Base-by-base conservation (phyloP, 2,329 filamentous ascomycete species). In the Claviceps humidiphila region DNA sequence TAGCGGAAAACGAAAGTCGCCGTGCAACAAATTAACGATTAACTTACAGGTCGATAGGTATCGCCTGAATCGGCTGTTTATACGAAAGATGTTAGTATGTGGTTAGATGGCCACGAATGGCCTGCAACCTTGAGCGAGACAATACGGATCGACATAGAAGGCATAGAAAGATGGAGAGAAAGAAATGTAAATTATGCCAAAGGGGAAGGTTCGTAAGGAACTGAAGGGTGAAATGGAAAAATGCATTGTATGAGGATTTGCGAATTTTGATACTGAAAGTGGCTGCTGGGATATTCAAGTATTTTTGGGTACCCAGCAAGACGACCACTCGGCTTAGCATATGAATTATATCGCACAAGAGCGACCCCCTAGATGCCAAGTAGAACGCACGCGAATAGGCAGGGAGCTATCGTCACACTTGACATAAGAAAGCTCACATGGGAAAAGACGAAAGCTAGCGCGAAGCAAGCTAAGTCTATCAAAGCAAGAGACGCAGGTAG, bases 1-100 rank as follows among this genome's bases (percentile, higher is more conserved):
- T 5, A 38, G 24, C 9, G 38, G 46, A 22, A 16, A 37, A 42
- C 7, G 6, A 43, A 22, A 43, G 11, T 22, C 13, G 40, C n/a
- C 30, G n/a, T 38, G 47, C 30, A 50, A 51, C 53, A 39, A 51
- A 37, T 44, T 39, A 39, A 13, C 4, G 17, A 30, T 26, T 41
- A 54, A 75, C 75, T 77, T 69, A 77, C 78, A 63, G 77, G 76
- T 66, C 78, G 76, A 67, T 81, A 81, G 58, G 70, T 81, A 63
- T 81, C 77, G 68, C 75, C 75, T 61, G 75, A 74, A 62, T 81
- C 78, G 66, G 78, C 78, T 81, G 67, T 62, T 68, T 58, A 66
- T 57, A 57, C 62, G 57, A 50, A 45, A 20, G 14, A 45, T 16
- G 71, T 73, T 70, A 76, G 70, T 65, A 57, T 54, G 43, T n/a